These are phyloP conservation scores for Rhodotorula sp. DNA, from an alignment of 1,284 basidiomycete species.

Conservation along the genomic window DNA sequence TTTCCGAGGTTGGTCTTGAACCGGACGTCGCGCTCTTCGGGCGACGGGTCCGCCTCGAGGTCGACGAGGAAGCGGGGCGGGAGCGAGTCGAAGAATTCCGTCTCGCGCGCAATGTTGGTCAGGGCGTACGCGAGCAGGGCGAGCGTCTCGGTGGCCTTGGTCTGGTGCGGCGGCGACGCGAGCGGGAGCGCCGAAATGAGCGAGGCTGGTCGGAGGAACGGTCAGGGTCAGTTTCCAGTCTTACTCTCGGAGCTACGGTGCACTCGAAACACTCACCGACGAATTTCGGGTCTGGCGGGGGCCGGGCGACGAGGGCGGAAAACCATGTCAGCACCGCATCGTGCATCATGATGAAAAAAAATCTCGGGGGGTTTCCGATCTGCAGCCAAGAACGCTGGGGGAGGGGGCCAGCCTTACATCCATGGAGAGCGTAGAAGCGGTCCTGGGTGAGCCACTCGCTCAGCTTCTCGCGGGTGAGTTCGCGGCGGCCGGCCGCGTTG, in stretches of 20 bases:
- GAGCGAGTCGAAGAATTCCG: conserved; percentile 28
- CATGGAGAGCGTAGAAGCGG: conserved; percentile 26
- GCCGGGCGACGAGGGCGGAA: background rate
- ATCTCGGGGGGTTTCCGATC: no score
- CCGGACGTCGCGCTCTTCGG: conserved; percentile 1
- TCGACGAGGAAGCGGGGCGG: conserved; percentile 18
- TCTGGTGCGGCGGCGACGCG: conserved; percentile 9
- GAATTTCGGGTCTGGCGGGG: conserved; percentile 24
- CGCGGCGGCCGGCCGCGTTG: conserved; percentile 8
- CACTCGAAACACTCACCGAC: conserved; percentile 2
- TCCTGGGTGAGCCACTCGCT: conserved; percentile 27
- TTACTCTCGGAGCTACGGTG: no score
- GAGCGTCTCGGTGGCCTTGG: conserved; percentile 8
- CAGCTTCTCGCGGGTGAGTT: conserved; percentile 11
- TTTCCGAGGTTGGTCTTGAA: conserved; percentile 2
- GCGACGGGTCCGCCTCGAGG: background rate
- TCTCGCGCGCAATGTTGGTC: conserved; percentile 30
- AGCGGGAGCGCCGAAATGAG: conserved; percentile 23
- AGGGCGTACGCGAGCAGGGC: conserved; percentile 25
- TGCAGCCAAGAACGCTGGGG: no score
- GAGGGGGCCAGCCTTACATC: background rate
- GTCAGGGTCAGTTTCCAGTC: background rate
- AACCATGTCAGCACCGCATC: background rate
- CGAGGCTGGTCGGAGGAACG: background rate
- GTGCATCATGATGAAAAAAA: background rate